Base-by-base conservation (phyloP, 345 rosid species). In the Boechera stricta region DNA sequence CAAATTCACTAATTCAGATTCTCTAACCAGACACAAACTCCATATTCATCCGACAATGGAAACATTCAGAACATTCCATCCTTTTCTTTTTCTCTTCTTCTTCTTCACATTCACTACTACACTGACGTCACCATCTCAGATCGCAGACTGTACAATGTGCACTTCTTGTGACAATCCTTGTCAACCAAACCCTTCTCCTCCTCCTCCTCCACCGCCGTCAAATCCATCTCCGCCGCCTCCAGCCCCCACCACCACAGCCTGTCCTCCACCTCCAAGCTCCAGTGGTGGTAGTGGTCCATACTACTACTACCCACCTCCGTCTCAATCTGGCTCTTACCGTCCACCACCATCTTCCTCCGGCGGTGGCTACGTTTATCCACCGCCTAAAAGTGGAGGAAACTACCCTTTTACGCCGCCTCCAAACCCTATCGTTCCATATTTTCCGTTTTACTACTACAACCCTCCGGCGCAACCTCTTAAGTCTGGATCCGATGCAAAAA, bases 361-460 rank as follows among this genome's bases (percentile, higher is more conserved):
- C 12, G 71, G 74, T 57, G 81, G 69, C 10, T 86, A 85, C 47
- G 74, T 70, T 18, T 84, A 84, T 32, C 90, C 97, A 1, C 94
- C 97, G 6, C 91, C 92, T 0, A 75, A 67, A 48, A 73, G 71
- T 47, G 79, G 79, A 75, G 80, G 81, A 12, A 83, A 84, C 82
- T 89, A 82, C 76, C 90, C 84, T 0, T 77, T 77, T 1, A 93
- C 97, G 2, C 97, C 99, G 5, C 99, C 99, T 8, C 99, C 99
- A 0, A 91, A 95, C 79, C 99, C 98, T 0, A 91, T 95, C 62
- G 99, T 95, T 28, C 99, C 99, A 2, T 95, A 93, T 77, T 95
- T 95, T 57, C 99, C 99, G 2, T 95, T 80, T 59, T 95, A 86
- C 84, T 93, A 81, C 78, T 75, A 91, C 73, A 87, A 15, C 52